Percentiles rank a stretch among this genome's conserved stretches.
These are phyloP conservation scores for Metschnikowia lachancei DNA, from an alignment of 805 yeast species.

Conservation along the genomic window DNA sequence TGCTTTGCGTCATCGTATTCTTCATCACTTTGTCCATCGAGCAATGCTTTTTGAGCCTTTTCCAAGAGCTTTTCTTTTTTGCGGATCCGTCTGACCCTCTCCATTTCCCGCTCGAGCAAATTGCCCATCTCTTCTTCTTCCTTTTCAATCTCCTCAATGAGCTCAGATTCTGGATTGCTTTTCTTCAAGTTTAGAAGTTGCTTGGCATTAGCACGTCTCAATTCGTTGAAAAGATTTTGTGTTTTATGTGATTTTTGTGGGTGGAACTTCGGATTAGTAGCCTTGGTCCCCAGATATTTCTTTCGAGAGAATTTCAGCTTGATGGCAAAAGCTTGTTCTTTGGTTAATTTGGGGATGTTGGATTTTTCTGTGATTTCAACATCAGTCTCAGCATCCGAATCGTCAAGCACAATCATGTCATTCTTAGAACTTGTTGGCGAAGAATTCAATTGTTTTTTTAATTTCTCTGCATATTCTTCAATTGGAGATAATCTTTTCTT, in stretches of 20 bases:
- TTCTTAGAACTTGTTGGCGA: slow-evolving; percentile 24
- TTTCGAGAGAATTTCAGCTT: slow-evolving; percentile 33
- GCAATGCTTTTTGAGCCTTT: slow-evolving; percentile 35
- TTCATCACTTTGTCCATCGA: slow-evolving; percentile 16
- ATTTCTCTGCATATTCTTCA: slow-evolving; percentile 34
- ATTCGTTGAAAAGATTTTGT: slow-evolving; percentile 30
- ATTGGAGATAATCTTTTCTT: slow-evolving; percentile 26
- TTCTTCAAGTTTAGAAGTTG: slow-evolving; percentile 36
- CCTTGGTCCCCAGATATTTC: slow-evolving; percentile 9
- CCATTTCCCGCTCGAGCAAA: slow-evolving; percentile 49
- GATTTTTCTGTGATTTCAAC: slow-evolving; percentile 12
- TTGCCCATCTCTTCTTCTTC: slow-evolving; percentile 46
- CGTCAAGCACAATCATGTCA: slow-evolving; percentile 27
- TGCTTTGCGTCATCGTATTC: slow-evolving; percentile 15
- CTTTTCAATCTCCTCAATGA: slow-evolving; percentile 37
- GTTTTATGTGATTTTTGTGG: slow-evolving; percentile 3
- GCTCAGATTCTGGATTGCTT: slow-evolving; percentile 25
- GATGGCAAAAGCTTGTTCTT: slow-evolving; percentile 31
- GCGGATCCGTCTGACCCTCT: slow-evolving; percentile 45
- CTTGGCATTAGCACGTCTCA: slow-evolving; percentile 44
- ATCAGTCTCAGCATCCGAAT: slow-evolving; percentile 25
- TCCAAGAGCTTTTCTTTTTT: slow-evolving; percentile 40
- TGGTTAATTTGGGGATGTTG: slow-evolving; percentile 31
- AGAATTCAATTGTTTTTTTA: slow-evolving; percentile 27
- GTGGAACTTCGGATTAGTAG: slow-evolving; percentile 4